Base-by-base conservation (phyloP, 768 basidiomycete species). In the Serpula lacrymans region DNA sequence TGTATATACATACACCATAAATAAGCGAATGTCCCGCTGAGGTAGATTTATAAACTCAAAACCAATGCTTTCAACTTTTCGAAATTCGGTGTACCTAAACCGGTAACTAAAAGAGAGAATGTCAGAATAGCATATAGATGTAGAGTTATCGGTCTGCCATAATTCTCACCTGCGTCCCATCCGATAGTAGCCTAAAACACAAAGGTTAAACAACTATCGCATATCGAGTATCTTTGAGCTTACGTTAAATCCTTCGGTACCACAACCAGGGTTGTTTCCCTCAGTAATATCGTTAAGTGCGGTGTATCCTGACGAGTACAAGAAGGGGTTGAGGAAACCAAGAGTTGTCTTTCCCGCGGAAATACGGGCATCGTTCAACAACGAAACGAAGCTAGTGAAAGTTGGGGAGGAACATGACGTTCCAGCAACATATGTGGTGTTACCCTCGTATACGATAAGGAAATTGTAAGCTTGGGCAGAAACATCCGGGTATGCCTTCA, bases 401-500 rank as follows among this genome's bases (percentile, higher is more conserved):
- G 81, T 69, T 0, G 84, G 85, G 6, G 80, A 52, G 1, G 83
- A 54, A 1, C 80, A 79, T 11, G 82, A 84, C 2, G 86, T 88
- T 24, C 86, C 86, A 1, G 65, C 73, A 41, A 78, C 69, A 1
- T 58, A 53, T n/a, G 43, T 44, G 10, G 63, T 22, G 5, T 34
- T 13, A 3, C 79, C 79, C 20, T 52, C 39, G 34, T 70, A 58
- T 57, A 69, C 68, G 30, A 84, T 68, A 10, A 61, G 57, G 68
- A 75, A 85, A 25, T 60, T 54, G 30, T 56, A 51, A 1, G 69
- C 67, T 52, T 82, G 82, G 0, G 84, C 82, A 0, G 83, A 63
- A 24, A 87, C 80, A 47, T 88, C 85, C 8, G 84, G 85, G 50
- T 69, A 66, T 9, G 64, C 84, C 79, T 75, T 33, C 6, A 43